Evolutionary conservation across 2,329 filamentous ascomycete genomes (phyloP), one percentile per base, ranked within the genome.

Genomic region (Trichoderma breve): DNA sequence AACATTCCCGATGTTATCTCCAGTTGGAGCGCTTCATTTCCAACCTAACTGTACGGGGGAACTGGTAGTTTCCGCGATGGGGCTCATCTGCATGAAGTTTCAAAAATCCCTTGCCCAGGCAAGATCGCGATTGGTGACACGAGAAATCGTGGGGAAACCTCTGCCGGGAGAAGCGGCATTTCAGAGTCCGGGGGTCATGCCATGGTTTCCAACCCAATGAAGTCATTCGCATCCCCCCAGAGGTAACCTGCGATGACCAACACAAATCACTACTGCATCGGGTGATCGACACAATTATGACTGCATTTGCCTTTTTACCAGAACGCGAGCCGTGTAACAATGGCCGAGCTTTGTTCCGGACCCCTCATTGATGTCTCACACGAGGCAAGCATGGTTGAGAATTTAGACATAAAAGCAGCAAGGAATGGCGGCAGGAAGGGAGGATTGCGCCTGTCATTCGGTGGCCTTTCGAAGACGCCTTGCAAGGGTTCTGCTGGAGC

Each of bases 331-430:
- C 51, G 57, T 70, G 57, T 43, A 61, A 70, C 67, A 53, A 62
- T 70, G 67, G 4, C 67, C 67, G 67, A 70, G 55, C 57, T 62
- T 70, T 62, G 15, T 62, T 58, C 67, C 67, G 67, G 67, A 70
- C 67, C 67, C 67, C 67, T 70, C 67, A 39, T 62, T 62, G 34
- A 51, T 70, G 57, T 61, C 67, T 61, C 39, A 70, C n/a, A 2
- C 51, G 8, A 15, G 67, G 57, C 67, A 70, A 30, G 57, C 18
- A 53, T 61, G 57, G 11, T 34, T 51, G 57, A 62, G 30, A 12
- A 61, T 51, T 47, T 7, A 12, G 26, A 36, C 32, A 70, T 70
- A 70, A 70, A 70, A 53, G 57, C 39, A 53, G 67, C 39, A 62
- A 62, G 57, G 66, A 57, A 30, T 39, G 57, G 15, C 55, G 14